Percentiles rank a stretch among this genome's conserved stretches.
phyloP scores from a whole-genome alignment of 2,329 filamentous ascomycete genomes.

The Fusarium zealandicum region DNA sequence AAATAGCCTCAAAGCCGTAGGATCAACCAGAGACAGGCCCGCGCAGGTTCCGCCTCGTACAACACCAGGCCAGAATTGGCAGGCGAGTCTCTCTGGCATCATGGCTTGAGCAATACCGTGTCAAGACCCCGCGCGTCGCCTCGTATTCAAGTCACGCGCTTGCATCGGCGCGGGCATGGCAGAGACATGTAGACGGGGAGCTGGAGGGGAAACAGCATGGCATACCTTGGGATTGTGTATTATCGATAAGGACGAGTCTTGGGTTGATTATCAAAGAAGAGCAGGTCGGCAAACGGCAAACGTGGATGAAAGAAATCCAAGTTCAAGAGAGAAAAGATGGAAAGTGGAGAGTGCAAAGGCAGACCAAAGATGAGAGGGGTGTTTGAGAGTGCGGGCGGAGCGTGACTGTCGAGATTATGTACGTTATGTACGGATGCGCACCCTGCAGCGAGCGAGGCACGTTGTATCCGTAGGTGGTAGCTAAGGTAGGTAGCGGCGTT shows the following conservation, averaged over 20 bases:
- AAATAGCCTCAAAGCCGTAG: not conserved
- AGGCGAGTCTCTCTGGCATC: not conserved
- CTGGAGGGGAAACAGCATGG: too few relatives aligned
- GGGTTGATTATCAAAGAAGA: not conserved
- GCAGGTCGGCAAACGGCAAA: slow-evolving; percentile 21
- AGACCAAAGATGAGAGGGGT: slow-evolving; percentile 33
- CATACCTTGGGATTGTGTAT: too few relatives aligned
- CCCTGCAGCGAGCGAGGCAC: slow-evolving; percentile 30
- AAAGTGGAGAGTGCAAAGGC: slow-evolving; percentile 20
- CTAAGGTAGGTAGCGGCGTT: slow-evolving; percentile 35
- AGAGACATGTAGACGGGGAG: too few relatives aligned
- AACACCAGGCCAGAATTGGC: not conserved
- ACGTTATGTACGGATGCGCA: slow-evolving; percentile 28
- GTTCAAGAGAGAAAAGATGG: slow-evolving; percentile 26
- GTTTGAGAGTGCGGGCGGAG: slow-evolving; percentile 32
- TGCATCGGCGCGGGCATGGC: slow-evolving; percentile 5
- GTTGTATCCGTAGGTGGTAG: slow-evolving; percentile 31
- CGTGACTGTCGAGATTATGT: slow-evolving; percentile 39
- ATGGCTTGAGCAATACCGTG: not conserved
- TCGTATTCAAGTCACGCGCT: slow-evolving; percentile 17
- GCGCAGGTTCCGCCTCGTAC: not conserved
- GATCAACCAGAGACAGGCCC: not conserved
- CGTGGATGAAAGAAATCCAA: slow-evolving; percentile 18
- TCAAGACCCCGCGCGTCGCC: slow-evolving; percentile 27
- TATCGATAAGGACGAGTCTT: too few relatives aligned